Percentiles rank a stretch among this genome's conserved stretches.
Evolutionary conservation across 192 early-diverging fungal species (phyloP).

Genomic region (Dissophora ornata): DNA sequence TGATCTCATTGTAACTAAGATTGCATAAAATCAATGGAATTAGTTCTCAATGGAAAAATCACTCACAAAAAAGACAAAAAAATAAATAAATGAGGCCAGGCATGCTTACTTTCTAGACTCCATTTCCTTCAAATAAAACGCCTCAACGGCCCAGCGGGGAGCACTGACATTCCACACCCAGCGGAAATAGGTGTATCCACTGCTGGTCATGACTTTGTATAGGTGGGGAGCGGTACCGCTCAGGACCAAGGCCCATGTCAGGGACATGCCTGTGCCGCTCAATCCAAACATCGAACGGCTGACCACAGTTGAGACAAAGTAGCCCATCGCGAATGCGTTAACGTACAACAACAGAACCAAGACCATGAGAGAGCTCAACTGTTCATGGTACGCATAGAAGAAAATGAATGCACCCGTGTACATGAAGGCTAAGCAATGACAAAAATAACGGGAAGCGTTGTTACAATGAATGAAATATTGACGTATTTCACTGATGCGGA

Average conservation of each 20-base stretch:
- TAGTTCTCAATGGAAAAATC: no score
- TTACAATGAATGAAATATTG: no score
- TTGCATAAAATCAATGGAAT: no score
- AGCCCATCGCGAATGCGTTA: constrained; percentile 66
- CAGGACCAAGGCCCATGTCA: constrained; percentile 65
- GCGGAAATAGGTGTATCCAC: constrained; percentile 40
- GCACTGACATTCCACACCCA: constrained; percentile 67
- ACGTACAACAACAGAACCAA: constrained; percentile 63
- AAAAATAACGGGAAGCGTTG: no score
- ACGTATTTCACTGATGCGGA: no score
- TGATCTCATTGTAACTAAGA: constrained; percentile 38
- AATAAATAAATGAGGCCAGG: no score
- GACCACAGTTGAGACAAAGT: constrained; percentile 64
- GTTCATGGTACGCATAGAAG: constrained; percentile 59
- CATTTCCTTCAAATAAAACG: constrained; percentile 68
- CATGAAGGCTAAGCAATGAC: constrained; percentile 51
- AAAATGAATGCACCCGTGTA: constrained; percentile 65
- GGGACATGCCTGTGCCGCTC: constrained; percentile 66
- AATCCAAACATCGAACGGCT: constrained; percentile 58
- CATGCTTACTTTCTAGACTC: constrained; percentile 32
- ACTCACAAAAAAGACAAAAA: not conserved
- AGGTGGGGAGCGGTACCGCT: constrained; percentile 66
- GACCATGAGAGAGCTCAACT: constrained; percentile 31
- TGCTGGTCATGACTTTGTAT: constrained; percentile 41
- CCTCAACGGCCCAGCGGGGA: constrained; percentile 71